A percentile compares a stretch with the other conserved stretches of the same genome.
Evolutionary conservation across 352 stramenopile genomes (phyloP).

Genomic region (Thraustochytrium striatum): DNA sequence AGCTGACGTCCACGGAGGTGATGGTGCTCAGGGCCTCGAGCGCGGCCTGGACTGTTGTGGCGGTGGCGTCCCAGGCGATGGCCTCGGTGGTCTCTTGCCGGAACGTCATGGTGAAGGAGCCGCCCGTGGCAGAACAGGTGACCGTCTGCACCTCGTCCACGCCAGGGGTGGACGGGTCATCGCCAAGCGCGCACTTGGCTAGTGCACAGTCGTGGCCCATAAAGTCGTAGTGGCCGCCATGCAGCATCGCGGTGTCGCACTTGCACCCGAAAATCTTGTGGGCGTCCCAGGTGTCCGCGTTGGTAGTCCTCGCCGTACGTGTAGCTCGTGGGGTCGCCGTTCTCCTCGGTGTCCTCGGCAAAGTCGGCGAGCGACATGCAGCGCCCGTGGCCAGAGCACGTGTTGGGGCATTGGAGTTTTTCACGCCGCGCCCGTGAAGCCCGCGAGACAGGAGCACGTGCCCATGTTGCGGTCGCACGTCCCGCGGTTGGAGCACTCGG

Average conservation of each 20-base stretch:
- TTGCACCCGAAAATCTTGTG: conserved; percentile 72
- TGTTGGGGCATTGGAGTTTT: conserved; percentile 43
- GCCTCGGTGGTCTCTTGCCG: conserved; percentile 61
- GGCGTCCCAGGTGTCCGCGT: conserved; percentile 60
- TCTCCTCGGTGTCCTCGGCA: conserved; percentile 22
- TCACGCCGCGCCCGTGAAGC: conserved; percentile 58
- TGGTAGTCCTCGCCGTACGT: conserved; percentile 27
- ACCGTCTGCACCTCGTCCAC: conserved; percentile 2
- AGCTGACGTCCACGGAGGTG: conserved; percentile 38
- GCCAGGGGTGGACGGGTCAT: conserved; percentile 59
- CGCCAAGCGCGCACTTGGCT: conserved; percentile 60
- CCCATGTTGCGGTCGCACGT: conserved; percentile 64
- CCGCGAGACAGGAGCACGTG: conserved; percentile 63
- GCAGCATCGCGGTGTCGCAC: conserved; percentile 57
- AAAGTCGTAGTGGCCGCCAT: conserved; percentile 57
- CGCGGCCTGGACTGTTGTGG: conserved; percentile 58
- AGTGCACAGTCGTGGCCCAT: conserved; percentile 65
- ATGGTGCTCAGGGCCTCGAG: conserved; percentile 65
- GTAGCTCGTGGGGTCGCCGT: conserved; percentile 5
- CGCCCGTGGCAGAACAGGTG: conserved; percentile 20
- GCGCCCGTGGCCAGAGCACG: neutral
- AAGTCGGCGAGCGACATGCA: conserved; percentile 23
- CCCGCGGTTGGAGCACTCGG: conserved; percentile 70
- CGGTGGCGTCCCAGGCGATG: conserved; percentile 61
- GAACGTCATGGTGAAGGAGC: conserved; percentile 67